Evolutionary conservation across 1,284 basidiomycete species (phyloP).

Genomic region (Boletus smithii): DNA sequence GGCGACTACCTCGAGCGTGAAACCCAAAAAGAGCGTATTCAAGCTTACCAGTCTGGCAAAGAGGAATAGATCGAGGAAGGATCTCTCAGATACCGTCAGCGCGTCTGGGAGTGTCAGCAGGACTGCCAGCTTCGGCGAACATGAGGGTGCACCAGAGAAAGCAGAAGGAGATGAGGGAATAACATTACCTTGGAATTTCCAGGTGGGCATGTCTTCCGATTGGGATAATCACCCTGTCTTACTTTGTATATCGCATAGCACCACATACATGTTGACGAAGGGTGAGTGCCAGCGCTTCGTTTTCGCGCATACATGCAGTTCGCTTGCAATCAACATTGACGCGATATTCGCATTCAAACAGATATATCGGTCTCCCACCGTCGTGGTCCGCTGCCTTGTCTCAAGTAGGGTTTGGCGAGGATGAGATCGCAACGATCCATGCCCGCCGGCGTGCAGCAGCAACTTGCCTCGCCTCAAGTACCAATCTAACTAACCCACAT

Average conservation of each 20-base stretch:
- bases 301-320: conserved; percentile 1
- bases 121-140: conserved; percentile 16
- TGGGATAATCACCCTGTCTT: background rate
- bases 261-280: conserved; percentile 76
- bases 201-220: conserved; percentile 42
- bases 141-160: conserved; percentile 19
- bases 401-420: conserved; percentile 58
- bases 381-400: conserved; percentile 63
- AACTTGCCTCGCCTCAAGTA: conserved; percentile 20
- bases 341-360: conserved; percentile 33
- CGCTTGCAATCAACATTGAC: background rate
- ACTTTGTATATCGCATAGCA: conserved; percentile 44
- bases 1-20: conserved; percentile 4
- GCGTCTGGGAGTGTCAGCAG: conserved; percentile 9
- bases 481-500: conserved; percentile 26
- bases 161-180: conserved; percentile 57
- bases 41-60: conserved; percentile 24
- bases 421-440: conserved; percentile 64
- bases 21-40: conserved; percentile 29
- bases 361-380: conserved; percentile 66
- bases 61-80: conserved; percentile 39
- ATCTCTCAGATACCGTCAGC: conserved; percentile 27
- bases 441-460: conserved; percentile 46
- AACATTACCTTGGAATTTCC: conserved; percentile 70
- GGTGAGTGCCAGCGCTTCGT: conserved; percentile 40